A percentile compares a stretch with the other conserved stretches of the same genome.
phyloP scores from a whole-genome alignment of 2,329 filamentous ascomycete species.

The Sclerotinia borealis region DNA sequence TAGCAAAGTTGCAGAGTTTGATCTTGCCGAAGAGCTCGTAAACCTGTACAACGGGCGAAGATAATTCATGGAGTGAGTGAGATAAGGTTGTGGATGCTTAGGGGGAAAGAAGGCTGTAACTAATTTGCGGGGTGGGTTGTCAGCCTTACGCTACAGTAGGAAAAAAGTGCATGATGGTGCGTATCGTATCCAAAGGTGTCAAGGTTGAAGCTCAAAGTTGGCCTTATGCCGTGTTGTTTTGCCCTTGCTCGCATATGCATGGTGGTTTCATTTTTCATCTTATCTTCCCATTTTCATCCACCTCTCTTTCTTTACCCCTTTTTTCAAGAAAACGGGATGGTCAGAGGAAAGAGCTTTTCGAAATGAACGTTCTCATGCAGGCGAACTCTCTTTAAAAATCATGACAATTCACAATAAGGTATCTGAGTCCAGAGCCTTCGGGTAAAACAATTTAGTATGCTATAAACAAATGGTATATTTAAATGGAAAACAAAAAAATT shows the following conservation, averaged over 20 bases:
- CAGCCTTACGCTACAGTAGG: background rate
- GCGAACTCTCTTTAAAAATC: background rate
- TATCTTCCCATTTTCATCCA: background rate
- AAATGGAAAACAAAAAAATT: background rate
- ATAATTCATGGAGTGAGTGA: background rate
- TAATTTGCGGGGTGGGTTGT: background rate
- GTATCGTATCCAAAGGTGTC: background rate
- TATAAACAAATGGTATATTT: constrained; percentile 6
- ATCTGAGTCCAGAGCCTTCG: background rate
- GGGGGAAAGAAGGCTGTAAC: background rate
- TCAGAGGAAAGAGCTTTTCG: background rate
- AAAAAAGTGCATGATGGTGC: background rate
- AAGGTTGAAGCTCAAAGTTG: background rate
- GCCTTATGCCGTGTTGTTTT: background rate
- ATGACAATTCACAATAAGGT: background rate
- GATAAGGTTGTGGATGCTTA: background rate
- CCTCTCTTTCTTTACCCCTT: background rate
- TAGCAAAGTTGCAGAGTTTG: background rate
- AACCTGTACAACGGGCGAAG: background rate
- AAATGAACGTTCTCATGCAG: background rate
- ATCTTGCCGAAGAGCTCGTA: background rate
- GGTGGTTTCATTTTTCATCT: background rate
- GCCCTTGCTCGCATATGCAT: background rate
- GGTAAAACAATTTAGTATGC: background rate
- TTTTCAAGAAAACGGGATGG: background rate